These are phyloP conservation scores for Urtica urens DNA, from an alignment of 306 rosid genomes.

Conservation along the genomic window DNA sequence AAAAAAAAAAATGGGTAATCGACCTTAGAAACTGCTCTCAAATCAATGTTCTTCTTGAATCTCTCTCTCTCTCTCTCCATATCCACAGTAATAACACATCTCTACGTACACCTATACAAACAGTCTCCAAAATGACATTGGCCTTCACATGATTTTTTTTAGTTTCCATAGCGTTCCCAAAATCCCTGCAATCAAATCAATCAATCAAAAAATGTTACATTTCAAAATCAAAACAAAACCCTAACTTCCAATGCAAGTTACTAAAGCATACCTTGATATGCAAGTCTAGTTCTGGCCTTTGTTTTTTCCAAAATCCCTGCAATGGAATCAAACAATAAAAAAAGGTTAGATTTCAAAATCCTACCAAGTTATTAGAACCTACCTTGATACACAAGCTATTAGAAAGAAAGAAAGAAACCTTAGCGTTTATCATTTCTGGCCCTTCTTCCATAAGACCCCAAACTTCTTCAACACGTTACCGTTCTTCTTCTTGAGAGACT, in stretches of 20 bases:
- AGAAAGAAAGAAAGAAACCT: not conserved
- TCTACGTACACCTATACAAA: constrained; percentile 14
- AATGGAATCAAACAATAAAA: no score
- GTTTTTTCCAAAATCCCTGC: no score
- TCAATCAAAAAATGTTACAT: no score
- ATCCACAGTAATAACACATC: constrained; percentile 8
- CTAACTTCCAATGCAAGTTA: no score
- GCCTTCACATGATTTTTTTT: not conserved
- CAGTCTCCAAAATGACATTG: constrained; percentile 11
- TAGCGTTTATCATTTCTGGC: constrained; percentile 53
- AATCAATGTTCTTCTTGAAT: no score
- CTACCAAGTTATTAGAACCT: not conserved
- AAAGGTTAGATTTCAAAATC: not conserved
- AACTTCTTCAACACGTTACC: constrained; percentile 81
- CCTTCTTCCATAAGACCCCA: constrained; percentile 90
- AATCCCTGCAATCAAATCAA: constrained; percentile 1
- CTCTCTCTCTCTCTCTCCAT: constrained; percentile 1
- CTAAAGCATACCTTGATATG: no score
- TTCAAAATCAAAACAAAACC: no score
- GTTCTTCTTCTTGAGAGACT: constrained; percentile 84
- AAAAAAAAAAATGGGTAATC: no score
- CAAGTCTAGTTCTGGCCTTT: no score
- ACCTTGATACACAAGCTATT: not conserved
- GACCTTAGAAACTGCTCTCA: no score
- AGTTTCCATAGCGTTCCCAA: constrained; percentile 3